phyloP scores from a whole-genome alignment of 495 filamentous ascomycete species.

The Talaromyces trachyspermus region DNA sequence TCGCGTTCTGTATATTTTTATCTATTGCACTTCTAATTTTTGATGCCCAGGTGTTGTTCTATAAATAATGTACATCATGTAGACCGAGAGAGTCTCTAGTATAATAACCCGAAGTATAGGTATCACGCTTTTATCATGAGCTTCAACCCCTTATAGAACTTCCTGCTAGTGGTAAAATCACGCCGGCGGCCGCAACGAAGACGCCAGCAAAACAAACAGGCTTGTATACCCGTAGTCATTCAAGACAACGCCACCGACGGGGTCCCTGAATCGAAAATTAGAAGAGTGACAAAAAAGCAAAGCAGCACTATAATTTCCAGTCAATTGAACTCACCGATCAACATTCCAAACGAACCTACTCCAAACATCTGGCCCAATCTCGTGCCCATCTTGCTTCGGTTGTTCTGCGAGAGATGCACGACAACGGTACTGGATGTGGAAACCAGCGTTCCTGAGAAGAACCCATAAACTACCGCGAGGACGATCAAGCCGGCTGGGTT shows the following conservation, averaged over 20 bases:
- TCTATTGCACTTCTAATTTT: too few relatives aligned
- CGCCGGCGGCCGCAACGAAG: slow-evolving; percentile 1
- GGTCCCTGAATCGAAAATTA: not conserved
- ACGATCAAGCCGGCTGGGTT: slow-evolving; percentile 55
- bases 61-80: too few relatives aligned
- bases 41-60: too few relatives aligned
- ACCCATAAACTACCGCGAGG: slow-evolving; percentile 22
- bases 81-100: too few relatives aligned
- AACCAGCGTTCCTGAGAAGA: slow-evolving; percentile 26
- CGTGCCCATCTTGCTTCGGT: slow-evolving; percentile 3
- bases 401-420: slow-evolving; percentile 17
- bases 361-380: slow-evolving; percentile 4
- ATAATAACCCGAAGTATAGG: too few relatives aligned
- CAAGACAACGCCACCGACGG: slow-evolving; percentile 6
- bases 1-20: too few relatives aligned
- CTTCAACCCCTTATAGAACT: not conserved
- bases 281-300: not conserved
- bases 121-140: slow-evolving; percentile 4
- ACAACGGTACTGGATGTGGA: slow-evolving; percentile 18
- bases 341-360: slow-evolving; percentile 1
- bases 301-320: not conserved
- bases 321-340: not conserved
- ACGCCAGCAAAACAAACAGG: slow-evolving; percentile 1
- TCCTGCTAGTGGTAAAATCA: not conserved
- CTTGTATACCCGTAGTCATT: not conserved